Evolutionary conservation across 2,329 filamentous ascomycete species (phyloP), one percentile per base, ranked within the genome.

Genomic region (Chaetomium globosum): DNA sequence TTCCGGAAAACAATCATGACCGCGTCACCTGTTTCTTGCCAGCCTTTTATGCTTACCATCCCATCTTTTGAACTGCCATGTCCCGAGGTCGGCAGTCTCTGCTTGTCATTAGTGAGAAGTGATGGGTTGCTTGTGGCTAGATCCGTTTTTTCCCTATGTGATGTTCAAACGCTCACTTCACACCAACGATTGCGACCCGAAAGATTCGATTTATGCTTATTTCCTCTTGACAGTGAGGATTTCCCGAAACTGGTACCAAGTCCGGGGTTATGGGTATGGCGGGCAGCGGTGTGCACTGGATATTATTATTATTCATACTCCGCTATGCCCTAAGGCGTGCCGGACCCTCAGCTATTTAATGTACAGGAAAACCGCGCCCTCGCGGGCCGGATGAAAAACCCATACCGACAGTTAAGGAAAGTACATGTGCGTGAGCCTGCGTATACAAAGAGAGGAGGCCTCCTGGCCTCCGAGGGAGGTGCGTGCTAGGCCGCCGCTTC

Each of bases 1-100:
- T 55, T 46, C 58, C 59, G 59, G 36, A 61, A 67, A 59, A 59
- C 61, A 64, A 51, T 43, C 61, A 59, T 64, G 48, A 61, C 58
- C 21, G 58, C 48, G 51, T 31, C 21, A 23, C 36, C 23, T 60
- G 36, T 10, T 46, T 46, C 28, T 13, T 55, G 53, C 19, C 19
- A 28, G 4, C n/a, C 21, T 52, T 23, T 23, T 23, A 10, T 21
- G 31, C 8, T 19, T 33, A 33, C 53, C 28, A 43, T 43, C 39
- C 5, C 16, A 43, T 19, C 39, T 43, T 19, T n/a, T n/a, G 39
- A 43, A n/a, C 39, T 7, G 16, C 13, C n/a, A 5, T n/a, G 16
- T n/a, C 16, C 13, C 19, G 39, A 16, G 16, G 13, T 16, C 39
- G 39, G 19, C 39, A n/a, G 16, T 43, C 39, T 43, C 5, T 43